A percentile compares a stretch with the other conserved stretches of the same genome.
Evolutionary conservation across 2,329 filamentous ascomycete species (phyloP).

Genomic region (Chaetomium olivaceum): DNA sequence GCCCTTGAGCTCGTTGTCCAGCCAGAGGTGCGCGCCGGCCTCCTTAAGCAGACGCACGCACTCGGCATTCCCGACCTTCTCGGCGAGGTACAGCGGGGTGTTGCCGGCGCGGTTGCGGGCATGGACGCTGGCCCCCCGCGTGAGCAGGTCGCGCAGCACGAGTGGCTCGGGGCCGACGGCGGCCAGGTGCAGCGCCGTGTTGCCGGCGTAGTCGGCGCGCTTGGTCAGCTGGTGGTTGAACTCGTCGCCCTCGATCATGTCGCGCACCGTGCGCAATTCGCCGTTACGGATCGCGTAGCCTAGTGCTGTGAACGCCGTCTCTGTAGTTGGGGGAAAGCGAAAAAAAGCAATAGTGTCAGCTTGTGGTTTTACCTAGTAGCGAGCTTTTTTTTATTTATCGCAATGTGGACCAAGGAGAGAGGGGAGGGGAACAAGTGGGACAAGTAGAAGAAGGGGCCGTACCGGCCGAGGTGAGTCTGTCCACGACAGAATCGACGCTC

Average conservation of each 20-base stretch:
- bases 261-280: slow-evolving; percentile 63
- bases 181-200: slow-evolving; percentile 65
- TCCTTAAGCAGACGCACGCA: slow-evolving; percentile 56
- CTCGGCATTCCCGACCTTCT: slow-evolving; percentile 56
- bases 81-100: slow-evolving; percentile 65
- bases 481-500: slow-evolving; percentile 46
- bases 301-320: slow-evolving; percentile 71
- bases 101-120: slow-evolving; percentile 64
- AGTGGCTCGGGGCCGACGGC: slow-evolving; percentile 54
- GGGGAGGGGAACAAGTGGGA: background rate
- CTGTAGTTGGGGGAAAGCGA: slow-evolving; percentile 31
- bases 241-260: slow-evolving; percentile 67
- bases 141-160: slow-evolving; percentile 61
- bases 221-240: slow-evolving; percentile 60
- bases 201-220: slow-evolving; percentile 77
- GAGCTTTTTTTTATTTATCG: background rate
- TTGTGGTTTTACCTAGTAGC: too few species aligned
- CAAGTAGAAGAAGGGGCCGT: slow-evolving; percentile 5
- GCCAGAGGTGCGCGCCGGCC: slow-evolving; percentile 62
- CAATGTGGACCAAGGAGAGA: background rate
- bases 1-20: slow-evolving; percentile 43
- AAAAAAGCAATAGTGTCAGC: too few species aligned
- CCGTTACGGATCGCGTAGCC: slow-evolving; percentile 78
- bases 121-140: slow-evolving; percentile 66
- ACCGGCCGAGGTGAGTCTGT: slow-evolving; percentile 45